Conservation (phyloP, 306 rosid species). For the Vigna hirtella region DNA sequence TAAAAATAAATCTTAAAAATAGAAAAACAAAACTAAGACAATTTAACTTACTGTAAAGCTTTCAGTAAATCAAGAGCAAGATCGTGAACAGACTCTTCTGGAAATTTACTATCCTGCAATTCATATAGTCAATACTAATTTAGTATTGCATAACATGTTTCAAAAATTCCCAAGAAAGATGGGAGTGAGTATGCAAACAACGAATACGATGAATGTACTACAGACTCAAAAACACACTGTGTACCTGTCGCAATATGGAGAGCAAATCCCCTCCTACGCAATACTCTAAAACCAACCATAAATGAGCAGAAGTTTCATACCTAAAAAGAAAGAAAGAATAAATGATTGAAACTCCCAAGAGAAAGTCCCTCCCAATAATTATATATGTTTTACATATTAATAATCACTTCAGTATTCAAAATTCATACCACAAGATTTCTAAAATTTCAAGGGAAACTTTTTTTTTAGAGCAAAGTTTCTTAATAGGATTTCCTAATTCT, state of each 20-base stretch:
- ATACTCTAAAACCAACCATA: constrained; percentile 96
- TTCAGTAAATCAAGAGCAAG: constrained; percentile 73
- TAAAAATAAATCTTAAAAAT: constrained; percentile 32
- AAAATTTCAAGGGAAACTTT: background rate
- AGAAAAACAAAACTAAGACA: constrained; percentile 30
- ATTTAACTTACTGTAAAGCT: constrained; percentile 73
- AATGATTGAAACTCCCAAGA: background rate
- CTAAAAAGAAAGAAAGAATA: constrained; percentile 50
- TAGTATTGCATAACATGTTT: constrained; percentile 10
- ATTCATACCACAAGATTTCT: background rate
- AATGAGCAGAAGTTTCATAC: constrained; percentile 98
- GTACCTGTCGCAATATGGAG: constrained; percentile 86
- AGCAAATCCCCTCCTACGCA: constrained; percentile 96
- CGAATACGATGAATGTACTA: background rate
- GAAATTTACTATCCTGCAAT: constrained; percentile 83
- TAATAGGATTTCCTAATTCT: background rate
- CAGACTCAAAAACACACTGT: background rate
- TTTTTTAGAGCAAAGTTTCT: background rate
- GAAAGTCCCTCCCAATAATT: background rate
- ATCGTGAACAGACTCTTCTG: constrained; percentile 91
- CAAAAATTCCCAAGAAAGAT: constrained; percentile 1
- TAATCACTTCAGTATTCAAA: background rate
- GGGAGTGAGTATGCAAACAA: too few species aligned
- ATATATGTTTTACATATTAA: background rate
- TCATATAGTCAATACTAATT: constrained; percentile 44